phyloP scores from a whole-genome alignment of 2,329 filamentous ascomycete genomes.

The Neocucurbitaria cava region DNA sequence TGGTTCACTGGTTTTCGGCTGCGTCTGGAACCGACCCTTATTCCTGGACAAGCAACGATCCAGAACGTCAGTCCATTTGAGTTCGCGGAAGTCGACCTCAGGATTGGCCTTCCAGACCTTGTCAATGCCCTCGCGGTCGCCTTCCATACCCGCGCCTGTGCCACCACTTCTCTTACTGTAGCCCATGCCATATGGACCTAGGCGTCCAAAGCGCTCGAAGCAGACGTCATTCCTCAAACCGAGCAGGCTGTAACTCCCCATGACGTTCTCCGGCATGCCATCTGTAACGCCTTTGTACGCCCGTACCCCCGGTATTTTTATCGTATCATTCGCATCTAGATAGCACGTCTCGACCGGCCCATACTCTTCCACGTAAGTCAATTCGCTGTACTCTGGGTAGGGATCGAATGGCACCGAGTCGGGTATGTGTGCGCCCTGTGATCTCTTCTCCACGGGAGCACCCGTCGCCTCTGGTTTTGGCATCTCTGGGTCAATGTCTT shows the following conservation, averaged over 20 bases:
- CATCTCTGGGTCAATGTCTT: slow-evolving; percentile 53
- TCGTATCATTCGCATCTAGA: slow-evolving; percentile 70
- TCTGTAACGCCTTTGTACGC: slow-evolving; percentile 79
- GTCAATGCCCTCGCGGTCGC: slow-evolving; percentile 81
- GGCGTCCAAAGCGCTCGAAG: slow-evolving; percentile 88
- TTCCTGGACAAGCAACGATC: slow-evolving; percentile 76
- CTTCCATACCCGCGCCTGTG: slow-evolving; percentile 82
- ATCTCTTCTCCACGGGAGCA: slow-evolving; percentile 40
- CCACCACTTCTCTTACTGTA: slow-evolving; percentile 82
- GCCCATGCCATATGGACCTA: slow-evolving; percentile 88
- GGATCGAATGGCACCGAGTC: slow-evolving; percentile 64
- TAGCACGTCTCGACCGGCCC: slow-evolving; percentile 77
- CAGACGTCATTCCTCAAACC: slow-evolving; percentile 84
- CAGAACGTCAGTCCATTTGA: slow-evolving; percentile 83
- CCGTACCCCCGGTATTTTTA: slow-evolving; percentile 73
- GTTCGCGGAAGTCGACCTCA: slow-evolving; percentile 76
- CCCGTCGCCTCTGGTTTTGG: slow-evolving; percentile 27
- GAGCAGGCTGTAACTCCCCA: slow-evolving; percentile 86
- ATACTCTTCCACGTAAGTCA: slow-evolving; percentile 63
- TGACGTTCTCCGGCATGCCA: slow-evolving; percentile 82
- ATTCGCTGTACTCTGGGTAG: slow-evolving; percentile 69
- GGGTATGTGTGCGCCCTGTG: slow-evolving; percentile 35
- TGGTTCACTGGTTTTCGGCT: slow-evolving; percentile 42
- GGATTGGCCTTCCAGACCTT: slow-evolving; percentile 74
- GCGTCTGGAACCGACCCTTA: slow-evolving; percentile 67